Evolutionary conservation across 768 basidiomycete species (phyloP).

Genomic region (Boletus edulis): DNA sequence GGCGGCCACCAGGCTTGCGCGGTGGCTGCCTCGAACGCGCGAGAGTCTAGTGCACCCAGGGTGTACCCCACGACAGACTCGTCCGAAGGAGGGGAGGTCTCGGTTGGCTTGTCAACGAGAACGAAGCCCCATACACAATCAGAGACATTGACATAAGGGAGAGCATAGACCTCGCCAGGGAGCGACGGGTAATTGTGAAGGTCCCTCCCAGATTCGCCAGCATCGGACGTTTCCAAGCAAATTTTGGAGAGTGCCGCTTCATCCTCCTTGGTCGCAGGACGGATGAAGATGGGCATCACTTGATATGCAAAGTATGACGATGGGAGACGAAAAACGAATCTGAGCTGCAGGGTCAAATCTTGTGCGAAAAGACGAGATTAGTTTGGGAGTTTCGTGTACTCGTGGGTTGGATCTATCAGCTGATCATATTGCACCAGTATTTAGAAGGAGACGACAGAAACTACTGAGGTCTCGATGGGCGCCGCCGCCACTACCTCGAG

Average conservation of each 20-base stretch:
- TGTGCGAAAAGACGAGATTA: background rate
- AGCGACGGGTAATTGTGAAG: constrained; percentile 63
- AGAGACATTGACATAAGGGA: constrained; percentile 72
- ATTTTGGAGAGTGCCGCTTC: constrained; percentile 59
- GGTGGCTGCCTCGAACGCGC: constrained; percentile 56
- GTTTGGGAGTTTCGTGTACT: background rate
- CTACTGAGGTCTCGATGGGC: background rate
- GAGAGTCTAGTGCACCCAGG: constrained; percentile 66
- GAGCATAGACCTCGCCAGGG: constrained; percentile 68
- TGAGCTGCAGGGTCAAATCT: background rate
- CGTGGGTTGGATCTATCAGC: background rate
- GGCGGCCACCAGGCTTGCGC: constrained; percentile 64
- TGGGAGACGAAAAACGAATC: background rate
- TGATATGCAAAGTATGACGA: background rate
- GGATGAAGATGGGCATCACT: constrained; percentile 45
- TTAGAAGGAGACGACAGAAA: constrained; percentile 4
- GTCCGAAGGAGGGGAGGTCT: constrained; percentile 26
- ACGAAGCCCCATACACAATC: constrained; percentile 69
- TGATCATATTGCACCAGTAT: constrained; percentile 17
- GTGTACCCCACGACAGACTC: constrained; percentile 66
- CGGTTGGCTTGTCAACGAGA: constrained; percentile 46
- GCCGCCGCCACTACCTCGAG: background rate
- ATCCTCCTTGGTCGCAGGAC: constrained; percentile 55
- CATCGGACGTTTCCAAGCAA: constrained; percentile 72
- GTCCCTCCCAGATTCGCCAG: constrained; percentile 61